Evolutionary conservation across 768 basidiomycete species (phyloP).

Genomic region (Phanerodontia chrysosporium): DNA sequence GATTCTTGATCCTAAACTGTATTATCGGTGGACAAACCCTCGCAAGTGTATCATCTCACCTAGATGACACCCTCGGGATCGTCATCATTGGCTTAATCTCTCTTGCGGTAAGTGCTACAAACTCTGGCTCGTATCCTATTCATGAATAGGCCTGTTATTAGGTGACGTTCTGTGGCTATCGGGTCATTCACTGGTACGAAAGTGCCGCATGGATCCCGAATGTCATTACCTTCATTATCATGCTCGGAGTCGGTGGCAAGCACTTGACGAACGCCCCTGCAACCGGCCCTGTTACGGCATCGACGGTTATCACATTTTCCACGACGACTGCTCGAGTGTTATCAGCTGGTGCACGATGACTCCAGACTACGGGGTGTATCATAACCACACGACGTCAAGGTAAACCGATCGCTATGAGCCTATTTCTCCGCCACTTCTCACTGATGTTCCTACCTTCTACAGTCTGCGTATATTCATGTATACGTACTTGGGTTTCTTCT

Average conservation of each 20-base stretch:
- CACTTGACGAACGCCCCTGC: conserved; percentile 25
- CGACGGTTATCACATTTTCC: conserved; percentile 38
- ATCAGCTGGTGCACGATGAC: conserved; percentile 41
- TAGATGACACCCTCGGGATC: conserved; percentile 35
- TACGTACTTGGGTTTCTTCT: conserved; percentile 43
- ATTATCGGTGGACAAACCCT: conserved; percentile 49
- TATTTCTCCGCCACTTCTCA: too few relatives aligned
- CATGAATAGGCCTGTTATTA: too few relatives aligned
- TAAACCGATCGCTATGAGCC: conserved; percentile 6
- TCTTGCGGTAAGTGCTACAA: conserved; percentile 30
- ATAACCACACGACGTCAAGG: conserved; percentile 29
- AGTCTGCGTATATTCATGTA: conserved; percentile 40
- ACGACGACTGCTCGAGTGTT: conserved; percentile 40
- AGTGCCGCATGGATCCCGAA: conserved; percentile 37
- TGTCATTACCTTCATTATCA: conserved; percentile 33
- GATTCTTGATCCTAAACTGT: conserved; percentile 46
- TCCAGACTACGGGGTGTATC: conserved; percentile 47
- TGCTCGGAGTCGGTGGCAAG: conserved; percentile 33
- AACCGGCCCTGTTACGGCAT: conserved; percentile 27
- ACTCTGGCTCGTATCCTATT: too few relatives aligned
- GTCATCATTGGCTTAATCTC: conserved; percentile 39
- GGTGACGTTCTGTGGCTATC: conserved; percentile 33
- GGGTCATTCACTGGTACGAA: conserved; percentile 36
- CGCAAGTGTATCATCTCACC: conserved; percentile 32
- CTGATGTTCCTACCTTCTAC: background rate